These are phyloP conservation scores for Xylaria intraflava DNA, from an alignment of 495 filamentous ascomycete species.

Conservation along the genomic window DNA sequence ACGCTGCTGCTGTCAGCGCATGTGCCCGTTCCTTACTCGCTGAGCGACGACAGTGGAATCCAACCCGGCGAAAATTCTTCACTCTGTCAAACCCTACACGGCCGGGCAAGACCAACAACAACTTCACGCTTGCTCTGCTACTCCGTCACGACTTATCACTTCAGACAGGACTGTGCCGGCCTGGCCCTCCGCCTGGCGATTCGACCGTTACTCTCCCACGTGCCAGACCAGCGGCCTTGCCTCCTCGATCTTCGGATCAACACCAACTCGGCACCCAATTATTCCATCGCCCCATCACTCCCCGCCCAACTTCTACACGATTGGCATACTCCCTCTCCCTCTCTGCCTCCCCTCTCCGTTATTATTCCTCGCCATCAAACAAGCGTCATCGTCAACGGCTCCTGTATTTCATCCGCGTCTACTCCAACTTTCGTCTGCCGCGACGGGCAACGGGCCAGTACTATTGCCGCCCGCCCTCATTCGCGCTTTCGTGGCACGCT, in stretches of 20 bases:
- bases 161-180: background rate
- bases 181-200: too few species aligned
- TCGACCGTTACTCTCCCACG: background rate
- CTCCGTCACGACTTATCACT: too few species aligned
- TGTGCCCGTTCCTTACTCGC: conserved; percentile 14
- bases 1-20: conserved; percentile 13
- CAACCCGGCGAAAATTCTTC: conserved; percentile 6
- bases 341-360: background rate
- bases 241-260: background rate
- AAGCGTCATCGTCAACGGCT: background rate
- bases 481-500: background rate
- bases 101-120: background rate
- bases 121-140: too few species aligned
- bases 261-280: conserved; percentile 8
- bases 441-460: background rate
- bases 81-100: background rate
- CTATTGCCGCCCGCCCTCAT: background rate
- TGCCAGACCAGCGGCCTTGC: conserved; percentile 1
- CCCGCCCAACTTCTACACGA: conserved; percentile 8
- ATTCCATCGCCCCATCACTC: background rate
- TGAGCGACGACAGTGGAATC: conserved; percentile 7
- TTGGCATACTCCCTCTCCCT: background rate
- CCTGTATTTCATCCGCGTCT: background rate
- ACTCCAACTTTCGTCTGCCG: background rate
- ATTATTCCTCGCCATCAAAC: background rate